Conservation (phyloP, 441 rosid species). For the Euphorbia corollata region DNA sequence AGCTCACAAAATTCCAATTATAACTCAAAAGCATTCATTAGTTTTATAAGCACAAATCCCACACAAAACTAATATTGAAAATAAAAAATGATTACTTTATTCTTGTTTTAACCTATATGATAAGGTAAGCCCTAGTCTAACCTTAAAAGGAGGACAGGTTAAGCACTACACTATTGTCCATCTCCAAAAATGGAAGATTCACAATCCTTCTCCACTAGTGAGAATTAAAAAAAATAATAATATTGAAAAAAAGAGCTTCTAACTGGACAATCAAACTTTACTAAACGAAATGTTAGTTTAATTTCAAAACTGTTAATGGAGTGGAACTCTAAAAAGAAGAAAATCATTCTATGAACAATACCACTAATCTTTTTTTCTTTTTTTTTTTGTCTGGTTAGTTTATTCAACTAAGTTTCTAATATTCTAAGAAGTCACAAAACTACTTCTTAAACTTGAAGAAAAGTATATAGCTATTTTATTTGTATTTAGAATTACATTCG, state of each 20-base stretch:
- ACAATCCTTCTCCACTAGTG: slow-evolving; percentile 20
- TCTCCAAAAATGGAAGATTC: slow-evolving; percentile 35
- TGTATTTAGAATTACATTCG: background rate
- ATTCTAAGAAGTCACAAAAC: too few relatives aligned
- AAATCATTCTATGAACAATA: too few relatives aligned
- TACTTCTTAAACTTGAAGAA: too few relatives aligned
- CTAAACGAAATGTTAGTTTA: background rate
- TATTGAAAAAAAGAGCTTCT: slow-evolving; percentile 12
- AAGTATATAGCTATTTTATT: too few relatives aligned
- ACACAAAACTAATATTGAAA: background rate
- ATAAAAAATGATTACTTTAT: background rate
- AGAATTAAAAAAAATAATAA: background rate
- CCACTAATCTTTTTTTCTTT: too few relatives aligned
- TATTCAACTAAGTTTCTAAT: background rate
- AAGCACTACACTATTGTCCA: slow-evolving; percentile 32
- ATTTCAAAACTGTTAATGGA: background rate
- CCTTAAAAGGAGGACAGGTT: slow-evolving; percentile 10
- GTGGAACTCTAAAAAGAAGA: too few relatives aligned
- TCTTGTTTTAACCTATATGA: too few relatives aligned
- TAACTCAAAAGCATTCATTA: background rate
- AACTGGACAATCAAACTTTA: background rate
- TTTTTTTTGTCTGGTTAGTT: too few relatives aligned
- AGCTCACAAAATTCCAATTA: slow-evolving; percentile 1
- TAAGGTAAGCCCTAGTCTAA: background rate
- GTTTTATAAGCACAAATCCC: background rate